Evolutionary conservation across 208 protist genomes (phyloP).

Genomic region (Jaenimonas drosophilae): DNA sequence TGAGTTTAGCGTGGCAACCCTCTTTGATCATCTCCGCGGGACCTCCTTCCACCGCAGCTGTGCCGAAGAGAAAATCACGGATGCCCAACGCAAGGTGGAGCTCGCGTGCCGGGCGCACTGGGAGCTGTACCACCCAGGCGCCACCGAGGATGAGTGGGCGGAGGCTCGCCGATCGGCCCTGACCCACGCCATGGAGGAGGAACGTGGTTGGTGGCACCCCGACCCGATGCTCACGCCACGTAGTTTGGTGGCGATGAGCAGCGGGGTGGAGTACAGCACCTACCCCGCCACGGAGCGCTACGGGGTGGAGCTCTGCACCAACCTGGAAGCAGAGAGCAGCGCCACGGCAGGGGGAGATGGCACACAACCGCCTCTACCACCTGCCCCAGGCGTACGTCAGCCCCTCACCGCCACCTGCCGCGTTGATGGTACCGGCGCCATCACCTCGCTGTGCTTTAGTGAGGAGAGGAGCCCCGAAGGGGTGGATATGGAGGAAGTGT

Average conservation of each 20-base stretch:
- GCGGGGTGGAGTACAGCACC: conserved; percentile 13
- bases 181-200: conserved; percentile 31
- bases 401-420: conserved; percentile 31
- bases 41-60: conserved; percentile 30
- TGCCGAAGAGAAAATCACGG: conserved; percentile 40
- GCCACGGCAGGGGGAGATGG: background rate
- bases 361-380: background rate
- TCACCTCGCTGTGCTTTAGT: conserved; percentile 26
- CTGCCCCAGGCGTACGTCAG: background rate
- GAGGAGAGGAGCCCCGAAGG: conserved; percentile 12
- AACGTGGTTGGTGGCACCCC: conserved; percentile 76
- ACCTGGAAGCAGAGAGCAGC: background rate
- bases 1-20: conserved; percentile 30
- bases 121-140: conserved; percentile 65
- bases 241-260: conserved; percentile 7
- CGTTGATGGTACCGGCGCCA: conserved; percentile 67
- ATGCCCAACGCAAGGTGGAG: conserved; percentile 36
- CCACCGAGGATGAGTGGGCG: conserved; percentile 72
- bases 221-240: conserved; percentile 58
- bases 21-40: conserved; percentile 29
- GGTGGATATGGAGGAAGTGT: conserved; percentile 40
- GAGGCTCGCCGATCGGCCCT: conserved; percentile 46
- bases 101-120: conserved; percentile 49
- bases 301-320: conserved; percentile 36
- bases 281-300: conserved; percentile 62